A percentile compares a stretch with the other conserved stretches of the same genome.
phyloP scores from a whole-genome alignment of 306 rosid species.

The Canavalia gladiata region DNA sequence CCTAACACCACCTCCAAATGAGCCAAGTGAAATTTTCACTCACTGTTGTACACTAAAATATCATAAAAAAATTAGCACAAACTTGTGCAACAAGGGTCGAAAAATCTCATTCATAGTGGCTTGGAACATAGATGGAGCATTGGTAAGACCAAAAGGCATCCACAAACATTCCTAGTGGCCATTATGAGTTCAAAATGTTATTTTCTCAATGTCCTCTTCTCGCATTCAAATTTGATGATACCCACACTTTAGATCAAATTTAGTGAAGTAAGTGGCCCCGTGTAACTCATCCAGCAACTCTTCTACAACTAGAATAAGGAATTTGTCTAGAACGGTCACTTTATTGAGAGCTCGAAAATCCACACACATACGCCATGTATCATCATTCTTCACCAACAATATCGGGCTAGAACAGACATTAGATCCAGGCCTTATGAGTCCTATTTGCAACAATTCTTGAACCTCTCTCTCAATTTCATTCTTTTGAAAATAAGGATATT shows the following conservation, averaged over 20 bases:
- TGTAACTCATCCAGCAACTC: not conserved
- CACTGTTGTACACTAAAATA: not conserved
- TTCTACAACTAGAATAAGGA: not conserved
- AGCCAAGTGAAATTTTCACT: not conserved
- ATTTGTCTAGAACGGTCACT: not conserved
- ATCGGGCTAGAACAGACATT: not conserved
- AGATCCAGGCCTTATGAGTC: not conserved
- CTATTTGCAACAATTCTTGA: not conserved
- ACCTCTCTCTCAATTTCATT: not conserved
- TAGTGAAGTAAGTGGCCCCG: not conserved
- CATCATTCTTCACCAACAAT: not conserved
- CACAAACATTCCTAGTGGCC: not conserved
- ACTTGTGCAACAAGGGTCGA: not conserved
- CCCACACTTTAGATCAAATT: not conserved
- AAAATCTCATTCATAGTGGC: not conserved
- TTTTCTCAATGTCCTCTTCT: not conserved
- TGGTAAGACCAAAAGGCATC: not conserved
- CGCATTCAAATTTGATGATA: not conserved
- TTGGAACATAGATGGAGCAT: not conserved
- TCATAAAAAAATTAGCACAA: not conserved
- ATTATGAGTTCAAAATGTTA: not conserved
- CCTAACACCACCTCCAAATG: not conserved
- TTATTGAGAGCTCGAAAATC: not conserved
- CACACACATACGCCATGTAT: not conserved
- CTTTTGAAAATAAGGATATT: not conserved